phyloP scores from a whole-genome alignment of 148 eudicot species.

The Silene conica region DNA sequence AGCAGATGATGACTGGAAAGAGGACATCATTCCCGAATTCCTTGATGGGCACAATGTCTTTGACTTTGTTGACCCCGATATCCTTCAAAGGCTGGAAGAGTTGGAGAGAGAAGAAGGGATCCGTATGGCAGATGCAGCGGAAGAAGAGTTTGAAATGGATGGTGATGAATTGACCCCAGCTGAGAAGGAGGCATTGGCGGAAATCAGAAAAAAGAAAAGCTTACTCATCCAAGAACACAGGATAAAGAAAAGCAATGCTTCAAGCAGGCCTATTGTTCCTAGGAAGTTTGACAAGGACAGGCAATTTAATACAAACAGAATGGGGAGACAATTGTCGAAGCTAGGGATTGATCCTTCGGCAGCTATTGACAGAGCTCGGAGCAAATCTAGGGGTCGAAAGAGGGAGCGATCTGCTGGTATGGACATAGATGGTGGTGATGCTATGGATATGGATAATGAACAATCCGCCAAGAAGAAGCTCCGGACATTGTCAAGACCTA shows the following conservation, averaged over 20 bases:
- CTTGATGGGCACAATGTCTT: slow-evolving; percentile 86
- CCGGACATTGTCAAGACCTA: slow-evolving; percentile 46
- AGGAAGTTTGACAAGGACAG: slow-evolving; percentile 72
- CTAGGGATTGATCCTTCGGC: slow-evolving; percentile 69
- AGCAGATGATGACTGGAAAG: slow-evolving; percentile 88
- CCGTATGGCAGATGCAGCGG: slow-evolving; percentile 57
- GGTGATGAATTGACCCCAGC: slow-evolving; percentile 59
- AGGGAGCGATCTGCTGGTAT: slow-evolving; percentile 61
- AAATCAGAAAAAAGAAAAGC: slow-evolving; percentile 75
- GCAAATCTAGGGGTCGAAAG: slow-evolving; percentile 84
- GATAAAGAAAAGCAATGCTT: slow-evolving; percentile 78
- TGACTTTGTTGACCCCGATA: slow-evolving; percentile 87
- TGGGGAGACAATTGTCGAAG: slow-evolving; percentile 72
- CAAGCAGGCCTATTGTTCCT: slow-evolving; percentile 65
- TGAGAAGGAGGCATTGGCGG: slow-evolving; percentile 59
- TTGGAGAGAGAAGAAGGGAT: slow-evolving; percentile 80
- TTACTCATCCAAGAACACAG: slow-evolving; percentile 76
- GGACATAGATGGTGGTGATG: slow-evolving; percentile 30
- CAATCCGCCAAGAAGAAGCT: slow-evolving; percentile 56
- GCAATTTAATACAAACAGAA: slow-evolving; percentile 57
- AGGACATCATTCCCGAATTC: slow-evolving; percentile 81
- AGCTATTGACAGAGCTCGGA: slow-evolving; percentile 65
- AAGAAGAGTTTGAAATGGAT: slow-evolving; percentile 78
- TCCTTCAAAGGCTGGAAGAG: slow-evolving; percentile 78
- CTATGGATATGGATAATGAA: slow-evolving; percentile 62